Base-by-base conservation (phyloP, 164 flowering plant species). In the Houttuynia cordata region DNA sequence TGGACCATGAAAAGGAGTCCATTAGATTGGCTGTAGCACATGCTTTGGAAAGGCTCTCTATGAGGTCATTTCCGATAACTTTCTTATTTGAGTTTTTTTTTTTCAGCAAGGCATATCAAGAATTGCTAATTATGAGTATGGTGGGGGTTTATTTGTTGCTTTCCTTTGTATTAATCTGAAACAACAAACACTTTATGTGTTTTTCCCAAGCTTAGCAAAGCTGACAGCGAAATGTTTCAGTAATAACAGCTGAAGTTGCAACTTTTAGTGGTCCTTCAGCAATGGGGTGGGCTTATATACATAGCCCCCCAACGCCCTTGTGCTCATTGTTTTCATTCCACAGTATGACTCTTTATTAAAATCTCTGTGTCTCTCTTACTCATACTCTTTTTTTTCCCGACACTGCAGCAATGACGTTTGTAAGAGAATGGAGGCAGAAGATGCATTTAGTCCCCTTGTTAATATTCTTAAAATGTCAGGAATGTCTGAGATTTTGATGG, bases 21-120 rank as follows among this genome's bases (percentile, higher is more conserved):
- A 78, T 88, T 55, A 76, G 62, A 73, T 71, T 71, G 58, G 76
- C 88, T 67, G 87, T 47, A 13, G 61, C 77, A 50, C 62, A 68
- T 70, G 95, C 96, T 66, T 67, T 91, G 70, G 90, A 87, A 70
- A 83, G 76, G 73, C 77, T 91, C 24, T 84, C 96, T 58, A 34
- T 79, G 70, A 91, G 96, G 96, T 88, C 54, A 49, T 50, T 53
- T 45, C n/a, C 39, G 24, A 4, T 8, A 23, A 12, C 12, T 55
- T n/a, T 45, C 23, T 56, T 56, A 34, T 58, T 34, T 51, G 8
- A n/a, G 17, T 10, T 12, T 45, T 17, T 14, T 45, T 3, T 12
- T 12, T 17, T 3, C 17, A 41, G 13, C 49, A 6, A 30, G 37
- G 37, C 37, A 30, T 30, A 2, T 30, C 37, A 30, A 6, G 37